Conservation (phyloP, 2,329 filamentous ascomycete species). For the Xylariomycetidae sp. region DNA sequence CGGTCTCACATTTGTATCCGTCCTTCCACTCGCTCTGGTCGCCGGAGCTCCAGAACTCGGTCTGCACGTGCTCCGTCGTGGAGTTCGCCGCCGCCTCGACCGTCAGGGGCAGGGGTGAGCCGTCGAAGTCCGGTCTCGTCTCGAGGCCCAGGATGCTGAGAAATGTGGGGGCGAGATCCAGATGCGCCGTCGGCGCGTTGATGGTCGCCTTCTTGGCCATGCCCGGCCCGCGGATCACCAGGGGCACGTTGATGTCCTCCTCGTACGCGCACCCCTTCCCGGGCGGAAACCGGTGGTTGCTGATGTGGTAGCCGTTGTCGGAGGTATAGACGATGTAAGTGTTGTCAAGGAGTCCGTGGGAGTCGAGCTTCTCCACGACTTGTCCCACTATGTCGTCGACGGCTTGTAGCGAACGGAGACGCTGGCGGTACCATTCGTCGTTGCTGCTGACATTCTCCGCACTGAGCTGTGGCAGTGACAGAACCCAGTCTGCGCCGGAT, state of each 20-base stretch:
- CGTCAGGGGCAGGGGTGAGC: conserved; percentile 42
- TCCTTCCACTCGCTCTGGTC: too few relatives aligned
- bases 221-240: conserved; percentile 56
- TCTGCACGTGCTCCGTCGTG: conserved; percentile 46
- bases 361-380: conserved; percentile 35
- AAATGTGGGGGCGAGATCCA: conserved; percentile 52
- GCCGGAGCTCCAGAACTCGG: conserved; percentile 56
- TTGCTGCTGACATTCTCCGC: conserved; percentile 38
- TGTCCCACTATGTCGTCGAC: conserved; percentile 51
- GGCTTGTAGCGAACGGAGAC: conserved; percentile 48
- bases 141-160: conserved; percentile 38
- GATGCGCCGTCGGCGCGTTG: conserved; percentile 48
- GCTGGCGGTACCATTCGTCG: conserved; percentile 48
- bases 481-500: conserved; percentile 41
- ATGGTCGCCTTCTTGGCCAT: conserved; percentile 37
- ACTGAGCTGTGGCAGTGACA: conserved; percentile 35
- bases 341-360: conserved; percentile 57
- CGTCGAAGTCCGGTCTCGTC: conserved; percentile 57
- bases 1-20: too few relatives aligned
- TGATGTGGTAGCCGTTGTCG: conserved; percentile 57
- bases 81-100: too few relatives aligned
- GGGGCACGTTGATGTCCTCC: conserved; percentile 55
- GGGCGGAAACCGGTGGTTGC: conserved; percentile 52
- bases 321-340: conserved; percentile 55
- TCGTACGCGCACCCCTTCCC: conserved; percentile 56